Base-by-base conservation (phyloP, 2,329 filamentous ascomycete genomes). In the Fusarium sp. region DNA sequence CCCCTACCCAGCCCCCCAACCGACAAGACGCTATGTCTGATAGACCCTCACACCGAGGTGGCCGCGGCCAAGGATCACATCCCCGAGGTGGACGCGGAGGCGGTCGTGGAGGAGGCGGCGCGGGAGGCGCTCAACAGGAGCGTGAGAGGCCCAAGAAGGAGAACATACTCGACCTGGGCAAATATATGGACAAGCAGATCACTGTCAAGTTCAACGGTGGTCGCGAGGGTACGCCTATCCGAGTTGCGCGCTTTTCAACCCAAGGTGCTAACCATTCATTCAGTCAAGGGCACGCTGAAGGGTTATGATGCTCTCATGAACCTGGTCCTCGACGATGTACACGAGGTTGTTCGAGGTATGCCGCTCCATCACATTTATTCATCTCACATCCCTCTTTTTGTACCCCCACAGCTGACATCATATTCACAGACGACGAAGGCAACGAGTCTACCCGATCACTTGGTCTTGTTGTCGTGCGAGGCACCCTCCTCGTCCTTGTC, bases 231-330 rank as follows among this genome's bases (percentile, higher is more conserved):
- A 78, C 25, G 57, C 27, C 44, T 32, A 12, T 25, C 15, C 16
- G 13, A 46, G 15, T 24, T 34, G 10, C 27, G 40, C 13, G 9
- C 20, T 16, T 22, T 22, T 15, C 3, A 32, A 22, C 8, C n/a
- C 6, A 9, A 20, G 11, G 13, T 48, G 51, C 71, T 75, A 54
- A 75, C 49, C 16, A 46, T 12, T 18, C 25, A 22, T 41, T 32
- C 77, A 97, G 95, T 97, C 60, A 91, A 90, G 53, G 96, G 96
- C 55, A 93, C 90, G 2, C 85, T 99, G 44, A 98, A 98, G 82
- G 96, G 96, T 68, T 98, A 94, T 80, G 96, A 99, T 80, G 94
- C 96, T 75, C 86, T 99, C 65, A 98, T 98, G 94, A 99, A 99
- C 80, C 86, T 99, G 67, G 96, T 99, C 27, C 85, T 99, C 60